Conservation (phyloP, 2,329 filamentous ascomycete genomes). For the Teratosphaeria epicoccoides region DNA sequence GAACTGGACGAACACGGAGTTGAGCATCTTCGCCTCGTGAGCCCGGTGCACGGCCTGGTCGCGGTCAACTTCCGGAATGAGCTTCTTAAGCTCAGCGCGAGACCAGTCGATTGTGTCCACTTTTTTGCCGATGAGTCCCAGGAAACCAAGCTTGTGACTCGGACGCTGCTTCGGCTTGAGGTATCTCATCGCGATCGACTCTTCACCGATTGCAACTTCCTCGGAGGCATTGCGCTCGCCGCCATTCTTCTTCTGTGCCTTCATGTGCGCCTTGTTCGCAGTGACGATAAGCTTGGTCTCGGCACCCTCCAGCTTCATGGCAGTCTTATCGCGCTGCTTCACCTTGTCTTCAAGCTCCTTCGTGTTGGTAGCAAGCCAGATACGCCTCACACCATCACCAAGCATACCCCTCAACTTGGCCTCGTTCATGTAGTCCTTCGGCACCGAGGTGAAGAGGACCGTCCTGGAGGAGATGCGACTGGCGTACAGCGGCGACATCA, state of each 20-base stretch:
- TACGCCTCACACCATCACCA: constrained; percentile 63
- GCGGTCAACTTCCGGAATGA: constrained; percentile 60
- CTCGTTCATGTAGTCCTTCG: constrained; percentile 65
- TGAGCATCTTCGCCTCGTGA: constrained; percentile 53
- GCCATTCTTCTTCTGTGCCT: constrained; percentile 49
- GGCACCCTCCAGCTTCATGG: constrained; percentile 72
- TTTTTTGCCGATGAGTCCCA: constrained; percentile 60
- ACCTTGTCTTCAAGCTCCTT: constrained; percentile 71
- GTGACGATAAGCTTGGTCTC: constrained; percentile 76
- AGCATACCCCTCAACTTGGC: constrained; percentile 70
- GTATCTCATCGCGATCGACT: constrained; percentile 65
- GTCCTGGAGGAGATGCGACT: constrained; percentile 82
- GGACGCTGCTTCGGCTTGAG: constrained; percentile 63
- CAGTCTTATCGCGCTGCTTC: constrained; percentile 66
- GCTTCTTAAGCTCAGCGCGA: constrained; percentile 62
- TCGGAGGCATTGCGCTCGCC: constrained; percentile 28
- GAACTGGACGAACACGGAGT: constrained; percentile 88
- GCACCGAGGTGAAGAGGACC: constrained; percentile 80
- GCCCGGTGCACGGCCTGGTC: constrained; percentile 56
- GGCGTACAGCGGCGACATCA: constrained; percentile 73
- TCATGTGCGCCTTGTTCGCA: constrained; percentile 61
- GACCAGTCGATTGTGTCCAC: constrained; percentile 93
- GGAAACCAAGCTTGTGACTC: constrained; percentile 59
- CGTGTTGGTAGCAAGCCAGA: constrained; percentile 75
- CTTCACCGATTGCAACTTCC: constrained; percentile 43